Base-by-base conservation (phyloP, 2,329 filamentous ascomycete species). In the Calonectria crousiana region DNA sequence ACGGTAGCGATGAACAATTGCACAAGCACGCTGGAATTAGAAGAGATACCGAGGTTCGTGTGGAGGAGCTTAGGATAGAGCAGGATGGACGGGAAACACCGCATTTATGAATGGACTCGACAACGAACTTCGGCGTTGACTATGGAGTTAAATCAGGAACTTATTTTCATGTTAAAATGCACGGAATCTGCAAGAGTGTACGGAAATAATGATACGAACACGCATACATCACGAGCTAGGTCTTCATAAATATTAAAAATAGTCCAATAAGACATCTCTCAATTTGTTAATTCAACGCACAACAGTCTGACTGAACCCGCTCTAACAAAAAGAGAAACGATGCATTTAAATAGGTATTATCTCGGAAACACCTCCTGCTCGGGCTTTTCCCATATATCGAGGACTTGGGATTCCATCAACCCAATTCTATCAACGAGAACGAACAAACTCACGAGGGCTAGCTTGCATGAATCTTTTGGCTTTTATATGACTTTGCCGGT, bases 391-490 rank as follows among this genome's bases (percentile, higher is more conserved):
- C 53, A 11, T 58, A 58, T 10, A 58, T 58, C 3, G 53, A 58
- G 28, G 36, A 58, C 10, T 32, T 58, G 32, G 9, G 10, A 9
- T 11, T 1, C 3, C 30, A n/a, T 58, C 14, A 58, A 32, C 30
- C 6, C 23, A 58, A 58, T 26, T 58, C 34, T 13, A 11, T 6
- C 8, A 13, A 6, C 5, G 6, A 13, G 5, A 13, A 20, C 6
- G 4, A 2, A 16, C 30, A n/a, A n/a, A 44, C 77, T 41, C 71
- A 79, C 73, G 79, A 38, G 0, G 75, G 70, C 75, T 75, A 79
- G n/a, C 78, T 78, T 20, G 78, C 75, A 58, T 79, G 78, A 2
- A 79, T 76, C 75, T 74, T 78, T 2, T 14, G 0, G 28, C 8
- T 60, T 20, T 70, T 23, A 67, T 60, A 44, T 18, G 18, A 51